A percentile compares a stretch with the other conserved stretches of the same genome.
Evolutionary conservation across 2,329 filamentous ascomycete genomes (phyloP).

Genomic region (Clonostachys rhizophaga): DNA sequence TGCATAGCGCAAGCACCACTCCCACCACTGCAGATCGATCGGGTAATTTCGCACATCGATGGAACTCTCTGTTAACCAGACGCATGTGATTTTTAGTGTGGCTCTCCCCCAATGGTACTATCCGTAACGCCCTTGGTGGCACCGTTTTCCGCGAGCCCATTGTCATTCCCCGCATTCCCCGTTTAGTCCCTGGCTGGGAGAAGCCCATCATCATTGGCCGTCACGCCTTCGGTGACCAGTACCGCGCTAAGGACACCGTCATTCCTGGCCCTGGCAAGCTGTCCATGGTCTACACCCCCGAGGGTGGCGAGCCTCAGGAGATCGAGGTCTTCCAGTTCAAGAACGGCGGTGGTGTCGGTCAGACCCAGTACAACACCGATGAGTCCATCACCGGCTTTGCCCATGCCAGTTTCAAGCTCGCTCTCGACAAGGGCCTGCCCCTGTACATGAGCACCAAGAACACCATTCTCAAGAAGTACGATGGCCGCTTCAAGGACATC

Average conservation of each 20-base stretch:
- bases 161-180: conserved; percentile 87
- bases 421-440: conserved; percentile 80
- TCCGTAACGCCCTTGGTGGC: conserved; percentile 72
- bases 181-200: conserved; percentile 95
- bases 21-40: conserved; percentile 1
- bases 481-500: conserved; percentile 98
- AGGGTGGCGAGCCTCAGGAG: conserved; percentile 73
- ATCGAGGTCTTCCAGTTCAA: conserved; percentile 91
- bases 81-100: conserved; percentile 61
- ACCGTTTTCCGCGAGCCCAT: conserved; percentile 99
- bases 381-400: conserved; percentile 94
- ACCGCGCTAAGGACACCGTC: conserved; percentile 91
- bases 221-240: conserved; percentile 98
- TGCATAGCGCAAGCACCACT: too few species aligned
- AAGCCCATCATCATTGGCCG: conserved; percentile 99
- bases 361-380: conserved; percentile 98
- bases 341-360: conserved; percentile 78
- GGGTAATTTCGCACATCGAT: not conserved
- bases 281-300: conserved; percentile 91
- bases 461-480: conserved; percentile 98
- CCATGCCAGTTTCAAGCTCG: conserved; percentile 94
- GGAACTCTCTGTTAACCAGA: not conserved
- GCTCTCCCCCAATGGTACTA: conserved; percentile 94
- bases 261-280: conserved; percentile 80
- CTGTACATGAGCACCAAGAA: conserved; percentile 99